phyloP scores from a whole-genome alignment of 768 basidiomycete genomes.

The Coprinellus aureogranulatus region DNA sequence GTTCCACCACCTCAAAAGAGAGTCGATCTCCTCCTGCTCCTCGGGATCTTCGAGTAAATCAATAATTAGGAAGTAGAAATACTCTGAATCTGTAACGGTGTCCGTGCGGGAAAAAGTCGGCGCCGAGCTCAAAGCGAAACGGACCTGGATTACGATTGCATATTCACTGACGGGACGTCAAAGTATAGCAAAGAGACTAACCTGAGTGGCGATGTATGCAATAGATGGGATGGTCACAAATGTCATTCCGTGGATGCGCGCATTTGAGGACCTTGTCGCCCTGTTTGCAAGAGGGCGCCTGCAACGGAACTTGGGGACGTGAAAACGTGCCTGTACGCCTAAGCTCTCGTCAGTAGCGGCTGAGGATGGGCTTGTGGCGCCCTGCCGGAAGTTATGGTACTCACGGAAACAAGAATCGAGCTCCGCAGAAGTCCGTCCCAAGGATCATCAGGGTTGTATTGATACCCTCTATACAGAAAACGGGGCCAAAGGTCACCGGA shows the following conservation, averaged over 20 bases:
- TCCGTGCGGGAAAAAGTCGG: slow-evolving; percentile 18
- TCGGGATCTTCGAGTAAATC: slow-evolving; percentile 18
- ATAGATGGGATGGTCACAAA: slow-evolving; percentile 1
- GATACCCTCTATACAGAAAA: slow-evolving; percentile 17
- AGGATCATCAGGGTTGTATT: slow-evolving; percentile 21
- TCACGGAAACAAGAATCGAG: slow-evolving; percentile 18
- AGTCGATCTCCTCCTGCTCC: slow-evolving; percentile 13
- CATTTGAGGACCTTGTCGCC: slow-evolving; percentile 1
- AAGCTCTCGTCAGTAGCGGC: too few relatives aligned
- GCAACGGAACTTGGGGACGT: slow-evolving; percentile 6
- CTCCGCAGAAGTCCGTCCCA: slow-evolving; percentile 25
- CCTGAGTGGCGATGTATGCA: slow-evolving; percentile 8
- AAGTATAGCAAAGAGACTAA: neutral
- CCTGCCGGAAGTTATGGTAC: neutral
- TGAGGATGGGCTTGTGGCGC: too few relatives aligned
- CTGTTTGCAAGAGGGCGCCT: neutral
- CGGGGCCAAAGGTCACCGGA: slow-evolving; percentile 23
- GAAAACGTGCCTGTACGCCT: slow-evolving; percentile 8
- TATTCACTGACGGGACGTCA: too few relatives aligned
- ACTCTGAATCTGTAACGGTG: slow-evolving; percentile 17
- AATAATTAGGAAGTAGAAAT: slow-evolving; percentile 16
- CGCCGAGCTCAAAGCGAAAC: slow-evolving; percentile 17
- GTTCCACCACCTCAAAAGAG: slow-evolving; percentile 18
- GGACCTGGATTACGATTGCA: too few relatives aligned
- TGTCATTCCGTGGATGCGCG: slow-evolving; percentile 3